Conservation (phyloP, 352 stramenopile genomes). For the Phytophthora multivora region DNA sequence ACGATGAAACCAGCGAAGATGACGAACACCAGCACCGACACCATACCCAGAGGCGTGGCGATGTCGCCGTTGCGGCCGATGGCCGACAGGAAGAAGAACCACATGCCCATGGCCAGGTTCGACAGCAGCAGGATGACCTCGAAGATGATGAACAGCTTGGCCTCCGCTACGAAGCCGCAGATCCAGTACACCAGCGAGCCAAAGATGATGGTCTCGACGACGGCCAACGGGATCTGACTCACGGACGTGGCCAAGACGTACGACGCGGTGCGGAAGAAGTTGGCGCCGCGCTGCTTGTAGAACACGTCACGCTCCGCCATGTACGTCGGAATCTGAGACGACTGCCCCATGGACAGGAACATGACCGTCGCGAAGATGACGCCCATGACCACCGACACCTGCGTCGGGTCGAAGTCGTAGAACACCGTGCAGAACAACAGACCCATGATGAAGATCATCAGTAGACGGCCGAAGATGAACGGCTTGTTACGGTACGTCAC, state of each 20-base stretch:
- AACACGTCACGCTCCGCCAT: constrained; percentile 65
- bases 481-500: constrained; percentile 60
- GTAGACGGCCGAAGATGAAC: constrained; percentile 36
- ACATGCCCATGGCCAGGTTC: constrained; percentile 48
- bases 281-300: constrained; percentile 81
- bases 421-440: constrained; percentile 51
- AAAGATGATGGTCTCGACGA: constrained; percentile 77
- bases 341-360: constrained; percentile 75
- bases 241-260: constrained; percentile 61
- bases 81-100: constrained; percentile 31
- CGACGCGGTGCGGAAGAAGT: constrained; percentile 70
- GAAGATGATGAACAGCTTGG: constrained; percentile 43
- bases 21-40: constrained; percentile 49
- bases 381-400: constrained; percentile 53
- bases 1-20: constrained; percentile 45
- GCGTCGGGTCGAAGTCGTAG: constrained; percentile 43
- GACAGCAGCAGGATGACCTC: constrained; percentile 42
- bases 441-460: constrained; percentile 52
- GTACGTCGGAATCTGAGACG: constrained; percentile 69
- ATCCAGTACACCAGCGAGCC: constrained; percentile 86
- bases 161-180: constrained; percentile 54
- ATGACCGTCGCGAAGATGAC: constrained; percentile 76
- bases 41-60: constrained; percentile 42
- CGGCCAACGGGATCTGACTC: constrained; percentile 39
- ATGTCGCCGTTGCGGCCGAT: constrained; percentile 30